phyloP scores from a whole-genome alignment of 2,329 filamentous ascomycete genomes.

The Cercospora zeae-maydis region DNA sequence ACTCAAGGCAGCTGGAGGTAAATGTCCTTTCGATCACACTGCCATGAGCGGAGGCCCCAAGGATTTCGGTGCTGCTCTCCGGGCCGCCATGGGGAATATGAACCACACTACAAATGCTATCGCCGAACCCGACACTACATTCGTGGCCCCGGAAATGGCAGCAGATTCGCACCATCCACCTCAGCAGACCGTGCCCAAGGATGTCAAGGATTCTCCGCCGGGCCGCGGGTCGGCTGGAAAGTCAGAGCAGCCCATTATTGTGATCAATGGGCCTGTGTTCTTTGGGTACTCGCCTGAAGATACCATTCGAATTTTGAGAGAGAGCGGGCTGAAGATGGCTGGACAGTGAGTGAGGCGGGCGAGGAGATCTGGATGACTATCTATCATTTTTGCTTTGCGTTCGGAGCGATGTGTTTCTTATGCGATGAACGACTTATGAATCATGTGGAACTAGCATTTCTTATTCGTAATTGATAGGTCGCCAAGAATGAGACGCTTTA shows the following conservation, averaged over 20 bases:
- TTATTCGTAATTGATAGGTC: background rate
- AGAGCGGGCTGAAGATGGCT: slow-evolving; percentile 24
- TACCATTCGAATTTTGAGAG: slow-evolving; percentile 69
- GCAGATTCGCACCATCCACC: background rate
- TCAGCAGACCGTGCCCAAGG: background rate
- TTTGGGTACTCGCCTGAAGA: slow-evolving; percentile 86
- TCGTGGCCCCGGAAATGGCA: background rate
- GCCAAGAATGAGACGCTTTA: background rate
- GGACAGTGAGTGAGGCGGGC: background rate
- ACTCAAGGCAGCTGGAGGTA: slow-evolving; percentile 16
- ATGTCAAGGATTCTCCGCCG: background rate
- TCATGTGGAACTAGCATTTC: background rate
- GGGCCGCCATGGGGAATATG: background rate
- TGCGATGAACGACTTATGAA: background rate
- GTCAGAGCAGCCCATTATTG: slow-evolving; percentile 59
- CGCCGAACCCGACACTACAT: slow-evolving; percentile 3
- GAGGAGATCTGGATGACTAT: background rate
- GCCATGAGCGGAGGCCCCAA: background rate
- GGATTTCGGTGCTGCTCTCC: background rate
- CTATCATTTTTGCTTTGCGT: background rate
- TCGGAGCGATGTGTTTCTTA: background rate
- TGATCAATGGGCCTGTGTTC: slow-evolving; percentile 91
- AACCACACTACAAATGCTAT: background rate
- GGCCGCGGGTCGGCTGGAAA: background rate
- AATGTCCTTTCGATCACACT: slow-evolving; percentile 26